Evolutionary conservation across 108 stramenopile species (phyloP), one percentile per base, ranked within the genome.

Genomic region (Skeletonema costatum): DNA sequence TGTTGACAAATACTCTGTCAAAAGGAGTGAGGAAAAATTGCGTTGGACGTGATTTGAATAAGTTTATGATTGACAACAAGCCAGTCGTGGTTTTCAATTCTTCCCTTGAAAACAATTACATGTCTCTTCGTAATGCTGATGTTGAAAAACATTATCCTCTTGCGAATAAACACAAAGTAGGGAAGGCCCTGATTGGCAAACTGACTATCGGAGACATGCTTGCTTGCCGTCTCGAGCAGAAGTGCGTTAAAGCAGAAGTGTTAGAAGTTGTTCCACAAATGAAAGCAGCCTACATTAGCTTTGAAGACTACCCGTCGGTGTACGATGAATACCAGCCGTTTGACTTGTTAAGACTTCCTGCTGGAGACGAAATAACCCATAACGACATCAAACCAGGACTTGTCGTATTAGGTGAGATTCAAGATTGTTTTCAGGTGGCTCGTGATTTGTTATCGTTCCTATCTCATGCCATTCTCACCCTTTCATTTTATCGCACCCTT

Each of bases 321-420:
- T 91, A 87, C 60, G 79, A 89, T 71, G 90, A 91, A 46, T 91
- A 74, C 73, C 79, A 72, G 17, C 88, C 88, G 25, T 51, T 36
- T 42, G 79, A 82, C 21, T 69, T 79, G 2, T 17, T 88, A 6
- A 44, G 81, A 25, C 75, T 83, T 70, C 75, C 77, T 36, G 70
- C 60, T 19, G 36, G 81, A n/a, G 74, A 53, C 12, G 85, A 86
- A 73, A 78, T 86, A n/a, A 19, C 65, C 8, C 50, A 66, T 3
- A 73, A 60, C 17, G 80, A 88, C 36, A 46, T 88, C 71, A 75
- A 84, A 44, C 76, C 83, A 32, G 87, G 87, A 11, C 51, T 84
- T 36, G 61, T 84, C n/a, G 74, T 88, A 97, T 99, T 60, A 92
- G 91, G 93, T 93, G 73, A 74, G 90, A 77, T 19, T 19, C 17